These are phyloP conservation scores for Rubia tinctorum DNA, from an alignment of 305 asterid species.

Conservation along the genomic window DNA sequence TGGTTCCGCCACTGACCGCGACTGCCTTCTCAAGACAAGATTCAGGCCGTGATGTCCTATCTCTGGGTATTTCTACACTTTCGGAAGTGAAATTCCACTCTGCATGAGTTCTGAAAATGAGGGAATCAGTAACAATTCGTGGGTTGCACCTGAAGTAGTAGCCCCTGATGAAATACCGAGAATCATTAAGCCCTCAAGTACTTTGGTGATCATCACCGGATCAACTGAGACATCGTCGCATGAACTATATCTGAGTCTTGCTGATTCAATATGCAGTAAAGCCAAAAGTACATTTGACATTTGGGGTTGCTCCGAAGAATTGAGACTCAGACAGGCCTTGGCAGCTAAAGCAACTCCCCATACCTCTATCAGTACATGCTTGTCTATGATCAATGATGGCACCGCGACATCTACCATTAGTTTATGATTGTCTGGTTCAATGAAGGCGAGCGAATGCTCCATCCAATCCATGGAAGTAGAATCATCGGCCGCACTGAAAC, in stretches of 20 bases:
- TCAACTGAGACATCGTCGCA: neutral
- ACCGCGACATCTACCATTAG: too few relatives aligned
- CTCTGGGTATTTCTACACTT: slow-evolving; percentile 50
- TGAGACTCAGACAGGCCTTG: too few relatives aligned
- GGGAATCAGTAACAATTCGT: slow-evolving; percentile 36
- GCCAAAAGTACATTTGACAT: slow-evolving; percentile 69
- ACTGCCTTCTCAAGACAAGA: too few relatives aligned
- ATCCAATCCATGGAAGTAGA: too few relatives aligned
- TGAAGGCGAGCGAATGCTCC: too few relatives aligned
- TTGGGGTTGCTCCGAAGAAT: too few relatives aligned
- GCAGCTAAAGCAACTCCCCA: too few relatives aligned
- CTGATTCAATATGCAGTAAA: slow-evolving; percentile 26
- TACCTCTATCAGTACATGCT: too few relatives aligned
- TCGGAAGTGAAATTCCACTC: slow-evolving; percentile 56
- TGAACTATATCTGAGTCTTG: neutral
- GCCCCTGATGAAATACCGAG: neutral
- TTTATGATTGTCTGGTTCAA: too few relatives aligned
- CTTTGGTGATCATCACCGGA: neutral
- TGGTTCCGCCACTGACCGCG: too few relatives aligned
- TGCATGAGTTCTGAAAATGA: slow-evolving; percentile 52
- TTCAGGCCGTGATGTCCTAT: slow-evolving; percentile 79
- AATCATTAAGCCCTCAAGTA: neutral
- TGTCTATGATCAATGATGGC: too few relatives aligned
- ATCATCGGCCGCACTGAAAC: too few relatives aligned
- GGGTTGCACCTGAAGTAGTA: neutral